Base-by-base conservation (phyloP, 306 rosid species). In the Canavalia ensiformis region DNA sequence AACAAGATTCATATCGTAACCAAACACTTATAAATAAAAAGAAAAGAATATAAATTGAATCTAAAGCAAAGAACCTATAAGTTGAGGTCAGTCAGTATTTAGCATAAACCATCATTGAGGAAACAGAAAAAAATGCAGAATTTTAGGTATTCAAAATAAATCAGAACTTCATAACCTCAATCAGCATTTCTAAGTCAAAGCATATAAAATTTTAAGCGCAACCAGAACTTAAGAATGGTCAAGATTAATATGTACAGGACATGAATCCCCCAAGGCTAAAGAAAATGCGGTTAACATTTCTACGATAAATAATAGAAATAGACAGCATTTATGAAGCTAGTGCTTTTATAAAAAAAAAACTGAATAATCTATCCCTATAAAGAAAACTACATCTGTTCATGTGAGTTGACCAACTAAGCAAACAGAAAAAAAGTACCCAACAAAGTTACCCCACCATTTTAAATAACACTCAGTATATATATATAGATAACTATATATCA, bases 341-440 rank as follows among this genome's bases (percentile, higher is more conserved):
- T 13, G 28, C 51, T 34, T 67, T 13, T 66, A 28, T 66, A 52
- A 55, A 18, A 55, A 18, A 72, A 64, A 1, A 44, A 11, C 33
- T 39, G 67, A 72, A 39, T 50, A 44, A 50, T 54, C 13, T 50
- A 18, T 18, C 81, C 59, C 63, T 59, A 13, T 37, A 2, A 75
- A 75, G 10, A 46, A 60, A 75, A 46, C 7, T 47, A 62, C 9
- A 55, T 56, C 4, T 25, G 49, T 51, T 13, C 50, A 81, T 41
- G 58, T 57, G 68, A 37, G 72, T 76, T 68, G 58, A 68, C 66
- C 65, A 59, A 49, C 50, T 29, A 68, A 58, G 51, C 75, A 63
- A 68, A 69, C 41, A 49, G 25, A 25, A 34, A 6, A 56, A 59
- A 79, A 54, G 10, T 39, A 30, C 66, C 55, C 10, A 77, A 28